A percentile compares a stretch with the other conserved stretches of the same genome.
Conservation (phyloP, 306 rosid species). For the Fragaria iinumae region DNA sequence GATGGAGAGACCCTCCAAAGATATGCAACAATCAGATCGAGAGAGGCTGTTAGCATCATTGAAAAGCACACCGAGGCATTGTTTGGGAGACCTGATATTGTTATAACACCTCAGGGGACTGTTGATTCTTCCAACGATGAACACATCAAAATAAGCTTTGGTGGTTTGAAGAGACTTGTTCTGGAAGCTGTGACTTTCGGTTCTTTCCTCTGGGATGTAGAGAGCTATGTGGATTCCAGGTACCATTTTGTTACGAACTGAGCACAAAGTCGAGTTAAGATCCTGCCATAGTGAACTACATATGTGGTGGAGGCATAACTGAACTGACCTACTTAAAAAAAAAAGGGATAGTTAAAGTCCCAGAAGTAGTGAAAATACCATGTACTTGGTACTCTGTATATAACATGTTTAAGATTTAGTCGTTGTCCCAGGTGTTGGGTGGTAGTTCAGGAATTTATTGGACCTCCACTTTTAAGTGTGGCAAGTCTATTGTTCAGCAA, state of each 20-base stretch:
- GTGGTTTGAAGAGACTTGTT: slow-evolving; percentile 75
- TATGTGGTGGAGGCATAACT: slow-evolving; percentile 13
- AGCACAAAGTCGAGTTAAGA: slow-evolving; percentile 19
- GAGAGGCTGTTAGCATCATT: slow-evolving; percentile 75
- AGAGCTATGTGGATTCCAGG: slow-evolving; percentile 85
- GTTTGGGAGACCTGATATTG: slow-evolving; percentile 81
- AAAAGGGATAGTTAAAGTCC: slow-evolving; percentile 19
- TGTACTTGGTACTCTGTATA: slow-evolving; percentile 32
- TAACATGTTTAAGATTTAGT: not conserved
- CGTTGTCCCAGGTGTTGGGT: not conserved
- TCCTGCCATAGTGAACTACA: slow-evolving; percentile 14
- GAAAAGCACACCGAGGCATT: slow-evolving; percentile 93
- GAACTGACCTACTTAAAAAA: slow-evolving; percentile 15
- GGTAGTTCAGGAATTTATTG: slow-evolving; percentile 10
- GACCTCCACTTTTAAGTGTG: slow-evolving; percentile 8
- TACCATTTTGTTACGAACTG: slow-evolving; percentile 76
- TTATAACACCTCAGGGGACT: slow-evolving; percentile 56
- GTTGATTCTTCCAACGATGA: slow-evolving; percentile 68
- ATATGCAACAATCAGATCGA: slow-evolving; percentile 84
- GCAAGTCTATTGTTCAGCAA: not conserved
- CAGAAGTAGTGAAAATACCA: slow-evolving; percentile 17
- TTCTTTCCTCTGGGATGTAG: slow-evolving; percentile 92
- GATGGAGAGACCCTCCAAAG: slow-evolving; percentile 88
- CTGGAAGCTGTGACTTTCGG: slow-evolving; percentile 91
- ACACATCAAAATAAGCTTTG: slow-evolving; percentile 71